Base-by-base conservation (phyloP, 345 rosid species). In the Camelina laxa region DNA sequence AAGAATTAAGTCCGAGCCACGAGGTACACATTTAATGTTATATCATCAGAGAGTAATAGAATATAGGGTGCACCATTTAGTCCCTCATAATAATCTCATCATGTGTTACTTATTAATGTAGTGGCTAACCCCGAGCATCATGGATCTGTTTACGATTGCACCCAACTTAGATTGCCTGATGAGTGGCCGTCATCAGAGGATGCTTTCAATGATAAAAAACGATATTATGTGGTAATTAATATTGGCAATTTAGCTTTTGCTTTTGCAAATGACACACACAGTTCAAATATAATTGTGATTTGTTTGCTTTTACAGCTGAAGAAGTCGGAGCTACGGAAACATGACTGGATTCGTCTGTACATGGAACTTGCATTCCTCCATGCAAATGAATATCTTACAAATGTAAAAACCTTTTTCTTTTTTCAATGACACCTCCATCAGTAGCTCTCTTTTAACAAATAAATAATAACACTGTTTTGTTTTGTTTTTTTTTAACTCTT, bases 291-390 rank as follows among this genome's bases (percentile, higher is more conserved):
- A 24, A 24, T 30, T 6, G 17, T 51, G 13, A 21, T 67, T 14
- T 53, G 9, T 63, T 24, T 63, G 36, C 0, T 35, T 65, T 50
- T 9, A 14, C 60, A 51, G 64, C 5, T 69, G 15, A 69, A 31
- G 16, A 31, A 30, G 31, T 57, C 65, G 14, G 65, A 69, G 65
- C 5, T 69, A 11, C 56, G 3, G 31, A 45, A 44, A 45, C 2
- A 44, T 45, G 65, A 70, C 10, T 69, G 74, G 47, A 45, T 69
- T 45, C 74, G 21, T 44, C 9, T 69, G 9, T 69, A 69, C 74
- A 2, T 57, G 17, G 44, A 69, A 19, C 56, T 57, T 69, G 74
- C 74, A 42, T 57, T 69, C 65, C 21, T 4, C 45, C 5, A 6
- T 0, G 30, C 41, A 4, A 13, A 69, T 57, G 12, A 0, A 0